phyloP scores from a whole-genome alignment of 2,329 filamentous ascomycete species.

The Fusarium buharicum region DNA sequence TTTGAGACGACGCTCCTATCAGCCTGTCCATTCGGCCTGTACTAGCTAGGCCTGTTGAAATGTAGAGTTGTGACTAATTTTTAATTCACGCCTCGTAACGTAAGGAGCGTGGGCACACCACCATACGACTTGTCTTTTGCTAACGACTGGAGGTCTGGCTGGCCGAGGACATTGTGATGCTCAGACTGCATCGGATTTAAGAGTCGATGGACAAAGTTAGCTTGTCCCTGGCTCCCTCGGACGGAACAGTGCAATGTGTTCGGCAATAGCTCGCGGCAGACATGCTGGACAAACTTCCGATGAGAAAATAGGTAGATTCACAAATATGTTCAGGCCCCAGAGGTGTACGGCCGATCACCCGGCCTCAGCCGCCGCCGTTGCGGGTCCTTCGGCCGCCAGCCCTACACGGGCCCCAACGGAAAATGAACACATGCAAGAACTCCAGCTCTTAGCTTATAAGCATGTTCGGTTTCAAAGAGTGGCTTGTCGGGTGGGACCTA shows the following conservation, averaged over 20 bases:
- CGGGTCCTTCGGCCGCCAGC: conserved; percentile 30
- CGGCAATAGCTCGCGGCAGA: neutral
- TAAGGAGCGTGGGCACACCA: conserved; percentile 7
- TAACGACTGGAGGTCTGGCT: neutral
- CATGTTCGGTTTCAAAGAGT: no score
- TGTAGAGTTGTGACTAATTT: no score
- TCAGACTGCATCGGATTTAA: conserved; percentile 5
- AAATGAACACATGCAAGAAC: no score
- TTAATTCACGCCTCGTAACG: conserved; percentile 18
- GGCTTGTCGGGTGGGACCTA: neutral
- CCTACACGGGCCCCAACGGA: conserved; percentile 30
- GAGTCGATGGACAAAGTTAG: neutral
- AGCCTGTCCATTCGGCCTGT: neutral
- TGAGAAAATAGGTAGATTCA: neutral
- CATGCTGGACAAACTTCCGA: neutral
- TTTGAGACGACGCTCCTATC: no score
- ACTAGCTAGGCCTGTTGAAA: no score
- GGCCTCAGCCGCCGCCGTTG: conserved; percentile 33
- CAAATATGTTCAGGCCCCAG: conserved; percentile 12
- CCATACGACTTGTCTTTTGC: neutral
- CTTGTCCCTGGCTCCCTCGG: neutral
- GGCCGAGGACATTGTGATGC: conserved; percentile 1
- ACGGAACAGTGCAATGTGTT: neutral
- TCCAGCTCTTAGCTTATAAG: no score
- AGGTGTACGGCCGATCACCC: conserved; percentile 24